These are phyloP conservation scores for Amanita phalloides DNA, from an alignment of 768 basidiomycete species.

Conservation along the genomic window DNA sequence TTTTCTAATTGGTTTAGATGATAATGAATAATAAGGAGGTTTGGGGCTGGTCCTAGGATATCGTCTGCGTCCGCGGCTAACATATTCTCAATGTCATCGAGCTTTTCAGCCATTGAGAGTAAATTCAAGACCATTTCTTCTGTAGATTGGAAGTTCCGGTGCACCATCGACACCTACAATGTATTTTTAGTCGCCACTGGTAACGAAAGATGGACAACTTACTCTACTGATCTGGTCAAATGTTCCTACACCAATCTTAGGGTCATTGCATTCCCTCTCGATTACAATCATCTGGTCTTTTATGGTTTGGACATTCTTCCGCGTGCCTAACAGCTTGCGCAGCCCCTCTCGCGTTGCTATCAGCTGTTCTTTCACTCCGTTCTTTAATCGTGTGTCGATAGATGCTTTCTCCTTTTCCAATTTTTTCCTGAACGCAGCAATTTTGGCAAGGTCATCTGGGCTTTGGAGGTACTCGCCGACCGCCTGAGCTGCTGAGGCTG, in stretches of 20 bases:
- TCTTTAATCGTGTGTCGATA: constrained; percentile 83
- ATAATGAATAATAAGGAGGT: constrained; percentile 84
- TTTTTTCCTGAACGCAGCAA: constrained; percentile 83
- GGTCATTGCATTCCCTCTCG: constrained; percentile 68
- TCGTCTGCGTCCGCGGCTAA: constrained; percentile 65
- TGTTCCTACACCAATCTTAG: constrained; percentile 65
- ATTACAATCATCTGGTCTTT: constrained; percentile 81
- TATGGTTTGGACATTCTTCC: constrained; percentile 67
- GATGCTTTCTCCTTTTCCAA: constrained; percentile 95
- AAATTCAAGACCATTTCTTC: constrained; percentile 94
- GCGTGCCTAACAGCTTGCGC: constrained; percentile 66
- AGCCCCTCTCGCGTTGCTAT: constrained; percentile 85
- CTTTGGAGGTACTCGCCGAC: constrained; percentile 87
- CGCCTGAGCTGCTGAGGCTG: constrained; percentile 74
- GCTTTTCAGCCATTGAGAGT: constrained; percentile 81
- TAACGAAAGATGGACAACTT: constrained; percentile 17
- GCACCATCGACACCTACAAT: constrained; percentile 85
- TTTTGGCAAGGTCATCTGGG: constrained; percentile 87
- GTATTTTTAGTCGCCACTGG: neutral
- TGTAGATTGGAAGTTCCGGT: constrained; percentile 89
- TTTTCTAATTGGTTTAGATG: constrained; percentile 87
- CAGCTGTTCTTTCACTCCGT: constrained; percentile 87
- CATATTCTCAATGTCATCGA: constrained; percentile 70
- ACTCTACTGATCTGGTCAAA: constrained; percentile 97
- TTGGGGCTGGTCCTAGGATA: constrained; percentile 78